phyloP scores from a whole-genome alignment of 2,329 filamentous ascomycete genomes.

The Neurospora sp. region DNA sequence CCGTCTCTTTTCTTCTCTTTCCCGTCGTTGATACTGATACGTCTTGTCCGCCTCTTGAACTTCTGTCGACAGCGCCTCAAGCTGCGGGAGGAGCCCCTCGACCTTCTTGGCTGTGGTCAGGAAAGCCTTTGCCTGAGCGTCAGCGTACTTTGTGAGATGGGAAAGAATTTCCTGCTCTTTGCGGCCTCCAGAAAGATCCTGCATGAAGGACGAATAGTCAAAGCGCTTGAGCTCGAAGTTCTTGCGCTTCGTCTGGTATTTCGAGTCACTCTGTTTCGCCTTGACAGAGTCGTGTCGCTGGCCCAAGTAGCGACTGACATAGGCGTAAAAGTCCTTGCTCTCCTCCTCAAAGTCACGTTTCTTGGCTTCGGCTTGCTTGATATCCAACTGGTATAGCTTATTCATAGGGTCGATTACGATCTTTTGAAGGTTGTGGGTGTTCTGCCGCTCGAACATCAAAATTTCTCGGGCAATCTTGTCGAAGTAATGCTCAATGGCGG shows the following conservation, averaged over 20 bases:
- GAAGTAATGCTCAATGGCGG: conserved; percentile 94
- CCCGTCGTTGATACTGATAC: conserved; percentile 89
- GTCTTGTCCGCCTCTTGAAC: conserved; percentile 94
- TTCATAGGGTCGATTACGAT: conserved; percentile 91
- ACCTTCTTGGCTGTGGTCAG: conserved; percentile 77
- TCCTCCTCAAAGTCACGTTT: conserved; percentile 98
- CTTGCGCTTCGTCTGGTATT: conserved; percentile 86
- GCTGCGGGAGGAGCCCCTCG: conserved; percentile 74
- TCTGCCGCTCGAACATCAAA: conserved; percentile 73
- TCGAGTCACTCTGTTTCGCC: conserved; percentile 96
- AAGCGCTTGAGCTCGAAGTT: conserved; percentile 97
- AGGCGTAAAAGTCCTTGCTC: conserved; percentile 96
- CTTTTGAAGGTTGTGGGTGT: conserved; percentile 74
- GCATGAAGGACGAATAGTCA: conserved; percentile 98
- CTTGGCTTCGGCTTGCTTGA: conserved; percentile 94
- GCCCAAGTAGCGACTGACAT: conserved; percentile 90
- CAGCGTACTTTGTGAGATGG: conserved; percentile 83
- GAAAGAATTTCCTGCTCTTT: conserved; percentile 97
- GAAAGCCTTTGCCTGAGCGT: conserved; percentile 72
- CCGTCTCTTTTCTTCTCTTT: conserved; percentile 88
- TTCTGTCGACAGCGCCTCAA: conserved; percentile 79
- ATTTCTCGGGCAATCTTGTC: conserved; percentile 94
- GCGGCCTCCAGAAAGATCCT: conserved; percentile 95
- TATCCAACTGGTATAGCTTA: conserved; percentile 88
- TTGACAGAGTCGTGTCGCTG: conserved; percentile 93